Base-by-base conservation (phyloP, 306 rosid species). In the Cyclanthera cordifolia region DNA sequence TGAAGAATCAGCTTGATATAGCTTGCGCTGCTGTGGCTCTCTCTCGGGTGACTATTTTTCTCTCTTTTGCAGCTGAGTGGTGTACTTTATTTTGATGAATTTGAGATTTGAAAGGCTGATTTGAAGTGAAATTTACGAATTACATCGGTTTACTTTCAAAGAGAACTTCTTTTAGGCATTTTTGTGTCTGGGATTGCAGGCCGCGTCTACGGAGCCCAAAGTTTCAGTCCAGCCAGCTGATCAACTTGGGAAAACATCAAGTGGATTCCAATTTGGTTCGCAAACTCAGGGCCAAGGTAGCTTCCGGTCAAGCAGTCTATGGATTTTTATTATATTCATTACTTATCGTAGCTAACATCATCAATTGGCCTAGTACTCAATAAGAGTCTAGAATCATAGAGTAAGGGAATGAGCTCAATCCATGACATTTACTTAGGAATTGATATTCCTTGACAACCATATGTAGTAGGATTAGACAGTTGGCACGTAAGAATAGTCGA, bases 11-110 rank as follows among this genome's bases (percentile, higher is more conserved):
- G 76, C 88, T 84, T 60, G 73, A 79, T 65, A 73, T 81, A 56
- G 88, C 85, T 65, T 84, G 88, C 71, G 88, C 88, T 34, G 83
- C 85, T 8, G 85, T 65, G 23, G 88, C 88, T 53, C 77, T 69
- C 53, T 57, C 83, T 56, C 80, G 85, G 72, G 85, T 84, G 55
- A 64, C 53, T 49, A 23, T 69, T 10, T 56, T 28, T 74, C 19
- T 23, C 41, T 47, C 49, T n/a, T 23, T 28, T 23, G 0, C 8
- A 27, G 30, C 41, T 19, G 48, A 6, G 5, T 2, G 32, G 15
- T 28, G 34, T 51, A 16, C 16, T 41, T 17, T 3, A 12, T 5
- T 39, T 45, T 47, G 12, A 25, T 21, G 45, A 16, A 24, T 70
- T 45, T 48, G 27, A 19, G 20, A 30, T 28, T 53, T 48, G 30